These are phyloP conservation scores for Eucalyptus pauciflora DNA, from an alignment of 345 rosid genomes.

Conservation along the genomic window DNA sequence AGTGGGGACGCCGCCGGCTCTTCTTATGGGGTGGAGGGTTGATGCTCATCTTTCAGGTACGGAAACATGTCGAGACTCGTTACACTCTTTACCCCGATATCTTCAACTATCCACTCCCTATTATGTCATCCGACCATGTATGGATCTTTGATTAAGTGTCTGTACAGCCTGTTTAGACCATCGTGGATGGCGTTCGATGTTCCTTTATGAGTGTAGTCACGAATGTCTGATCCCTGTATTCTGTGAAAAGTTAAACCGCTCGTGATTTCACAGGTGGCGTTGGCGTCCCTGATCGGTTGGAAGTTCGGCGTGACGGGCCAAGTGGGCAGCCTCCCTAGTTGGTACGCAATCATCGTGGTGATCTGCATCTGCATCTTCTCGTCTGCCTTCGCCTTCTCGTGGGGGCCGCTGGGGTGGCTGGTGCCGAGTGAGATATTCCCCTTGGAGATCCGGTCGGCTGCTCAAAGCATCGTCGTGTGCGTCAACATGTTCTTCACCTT, in stretches of 20 bases:
- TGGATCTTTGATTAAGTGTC: neutral
- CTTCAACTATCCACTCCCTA: no score
- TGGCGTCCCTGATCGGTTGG: neutral
- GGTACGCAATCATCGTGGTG: neutral
- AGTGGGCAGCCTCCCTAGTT: neutral
- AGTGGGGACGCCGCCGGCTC: slow-evolving; percentile 3
- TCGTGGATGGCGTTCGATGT: neutral
- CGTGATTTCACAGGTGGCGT: neutral
- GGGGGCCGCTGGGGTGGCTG: slow-evolving; percentile 8
- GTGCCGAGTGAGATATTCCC: slow-evolving; percentile 27
- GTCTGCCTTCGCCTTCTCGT: slow-evolving; percentile 13
- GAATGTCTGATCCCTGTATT: neutral
- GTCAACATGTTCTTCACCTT: slow-evolving; percentile 9
- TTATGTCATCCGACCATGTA: neutral
- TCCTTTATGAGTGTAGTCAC: neutral
- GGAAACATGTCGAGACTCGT: neutral
- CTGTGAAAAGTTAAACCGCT: neutral
- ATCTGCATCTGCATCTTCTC: neutral
- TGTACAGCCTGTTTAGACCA: no score
- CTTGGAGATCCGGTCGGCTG: slow-evolving; percentile 22
- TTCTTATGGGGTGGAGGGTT: neutral
- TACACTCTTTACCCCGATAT: neutral
- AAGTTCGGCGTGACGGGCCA: neutral
- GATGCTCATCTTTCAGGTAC: neutral
- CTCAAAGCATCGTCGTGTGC: slow-evolving; percentile 16